Evolutionary conservation across 306 rosid genomes (phyloP).

Genomic region (Begonia fuchsioides): DNA sequence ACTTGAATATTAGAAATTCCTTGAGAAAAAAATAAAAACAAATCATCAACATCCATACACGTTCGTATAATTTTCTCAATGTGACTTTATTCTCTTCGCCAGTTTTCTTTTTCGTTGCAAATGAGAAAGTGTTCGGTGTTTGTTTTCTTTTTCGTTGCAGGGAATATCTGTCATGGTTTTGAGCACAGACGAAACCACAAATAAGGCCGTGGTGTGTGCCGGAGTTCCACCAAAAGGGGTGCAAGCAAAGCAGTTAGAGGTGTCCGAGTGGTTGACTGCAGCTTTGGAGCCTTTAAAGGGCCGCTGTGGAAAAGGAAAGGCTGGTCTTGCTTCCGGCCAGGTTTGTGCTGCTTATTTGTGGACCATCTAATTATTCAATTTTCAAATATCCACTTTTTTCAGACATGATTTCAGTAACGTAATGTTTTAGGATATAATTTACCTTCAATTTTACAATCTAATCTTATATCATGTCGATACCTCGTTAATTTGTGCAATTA

Average conservation of each 20-base stretch:
- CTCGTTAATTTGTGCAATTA: no score
- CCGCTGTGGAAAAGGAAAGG: conserved; percentile 84
- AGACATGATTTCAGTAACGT: background rate
- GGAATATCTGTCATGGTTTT: conserved; percentile 79
- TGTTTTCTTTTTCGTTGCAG: conserved; percentile 17
- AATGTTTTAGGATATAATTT: no score
- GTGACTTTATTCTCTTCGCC: no score
- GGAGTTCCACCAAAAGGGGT: conserved; percentile 70
- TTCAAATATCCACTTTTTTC: background rate
- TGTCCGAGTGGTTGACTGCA: conserved; percentile 73
- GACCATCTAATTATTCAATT: background rate
- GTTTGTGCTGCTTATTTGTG: conserved; percentile 19
- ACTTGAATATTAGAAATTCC: no score
- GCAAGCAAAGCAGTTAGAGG: conserved; percentile 47
- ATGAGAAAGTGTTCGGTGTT: no score
- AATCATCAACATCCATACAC: no score
- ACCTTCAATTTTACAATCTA: no score
- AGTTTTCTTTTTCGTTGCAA: no score
- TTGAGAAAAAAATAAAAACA: no score
- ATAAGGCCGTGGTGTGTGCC: conserved; percentile 89
- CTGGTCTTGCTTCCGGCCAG: conserved; percentile 97
- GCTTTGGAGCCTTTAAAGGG: conserved; percentile 80
- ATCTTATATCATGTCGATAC: no score
- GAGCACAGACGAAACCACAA: conserved; percentile 68
- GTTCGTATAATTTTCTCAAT: no score